Evolutionary conservation across 257 asterid species (phyloP).

Genomic region (Fraxinus cuspidata): DNA sequence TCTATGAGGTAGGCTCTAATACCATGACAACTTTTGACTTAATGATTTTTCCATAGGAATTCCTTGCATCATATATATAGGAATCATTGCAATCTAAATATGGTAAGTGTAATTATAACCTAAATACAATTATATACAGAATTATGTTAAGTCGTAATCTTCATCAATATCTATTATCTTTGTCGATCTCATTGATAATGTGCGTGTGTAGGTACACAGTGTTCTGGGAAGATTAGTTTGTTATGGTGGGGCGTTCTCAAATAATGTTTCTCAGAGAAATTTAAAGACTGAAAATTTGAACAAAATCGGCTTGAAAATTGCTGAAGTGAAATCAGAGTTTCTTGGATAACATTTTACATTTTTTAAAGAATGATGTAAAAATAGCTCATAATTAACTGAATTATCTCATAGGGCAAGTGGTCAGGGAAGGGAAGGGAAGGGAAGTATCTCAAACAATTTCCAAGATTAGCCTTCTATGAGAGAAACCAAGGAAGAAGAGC

Average conservation of each 20-base stretch:
- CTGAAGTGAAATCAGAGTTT: not conserved
- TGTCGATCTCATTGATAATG: too few species aligned
- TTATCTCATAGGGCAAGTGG: not conserved
- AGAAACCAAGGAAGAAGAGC: not conserved
- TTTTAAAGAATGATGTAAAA: not conserved
- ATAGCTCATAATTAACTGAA: not conserved
- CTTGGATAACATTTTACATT: not conserved
- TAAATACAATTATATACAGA: too few species aligned
- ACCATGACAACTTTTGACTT: too few species aligned
- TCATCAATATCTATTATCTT: too few species aligned
- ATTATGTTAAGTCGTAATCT: too few species aligned
- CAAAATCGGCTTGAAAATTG: not conserved
- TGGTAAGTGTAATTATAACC: too few species aligned
- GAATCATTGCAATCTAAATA: too few species aligned
- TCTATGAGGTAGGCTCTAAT: too few species aligned
- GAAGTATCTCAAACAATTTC: not conserved
- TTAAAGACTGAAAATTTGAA: not conserved
- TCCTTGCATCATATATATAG: too few species aligned
- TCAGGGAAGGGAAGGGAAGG: not conserved
- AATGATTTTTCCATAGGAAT: too few species aligned
- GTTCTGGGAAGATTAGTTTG: too few species aligned
- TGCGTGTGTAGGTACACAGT: not conserved
- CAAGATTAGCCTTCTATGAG: not conserved
- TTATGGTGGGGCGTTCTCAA: too few species aligned
- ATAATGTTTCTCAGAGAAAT: not conserved